A percentile compares a stretch with the other conserved stretches of the same genome.
phyloP scores from a whole-genome alignment of 768 basidiomycete genomes.

The Nidula microcarpa region DNA sequence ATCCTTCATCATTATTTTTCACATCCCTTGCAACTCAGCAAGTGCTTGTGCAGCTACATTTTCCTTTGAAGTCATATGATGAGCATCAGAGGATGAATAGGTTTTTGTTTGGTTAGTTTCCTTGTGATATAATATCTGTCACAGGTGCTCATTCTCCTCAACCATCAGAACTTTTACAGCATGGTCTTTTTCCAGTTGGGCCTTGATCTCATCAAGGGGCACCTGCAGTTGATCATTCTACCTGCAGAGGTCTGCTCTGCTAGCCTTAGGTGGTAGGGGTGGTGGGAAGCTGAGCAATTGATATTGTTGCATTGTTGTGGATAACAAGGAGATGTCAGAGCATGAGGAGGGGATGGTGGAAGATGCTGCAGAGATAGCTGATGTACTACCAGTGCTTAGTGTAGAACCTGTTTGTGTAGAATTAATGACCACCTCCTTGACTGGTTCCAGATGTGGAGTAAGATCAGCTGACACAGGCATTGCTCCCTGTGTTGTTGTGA shows the following conservation, averaged over 20 bases:
- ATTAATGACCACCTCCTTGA: too few relatives aligned
- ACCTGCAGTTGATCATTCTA: background rate
- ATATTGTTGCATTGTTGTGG: background rate
- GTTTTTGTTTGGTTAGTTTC: background rate
- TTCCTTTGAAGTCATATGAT: background rate
- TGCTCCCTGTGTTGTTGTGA: constrained; percentile 6
- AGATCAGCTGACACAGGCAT: constrained; percentile 8
- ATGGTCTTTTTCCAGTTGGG: background rate
- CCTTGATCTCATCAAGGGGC: background rate
- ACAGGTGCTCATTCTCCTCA: background rate
- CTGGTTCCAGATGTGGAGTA: background rate
- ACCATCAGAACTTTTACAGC: background rate
- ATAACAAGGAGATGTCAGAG: background rate
- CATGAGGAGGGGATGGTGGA: background rate
- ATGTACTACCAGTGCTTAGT: too few relatives aligned
- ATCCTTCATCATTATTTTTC: too few relatives aligned
- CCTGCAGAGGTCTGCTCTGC: background rate
- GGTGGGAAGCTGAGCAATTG: background rate
- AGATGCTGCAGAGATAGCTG: background rate
- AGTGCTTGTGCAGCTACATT: background rate
- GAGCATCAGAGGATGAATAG: background rate
- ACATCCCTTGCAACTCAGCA: background rate
- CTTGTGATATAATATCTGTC: background rate
- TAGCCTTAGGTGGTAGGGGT: background rate
- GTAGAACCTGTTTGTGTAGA: background rate